Evolutionary conservation across 495 filamentous ascomycete genomes (phyloP).

Genomic region (Neurospora tetrasperma): DNA sequence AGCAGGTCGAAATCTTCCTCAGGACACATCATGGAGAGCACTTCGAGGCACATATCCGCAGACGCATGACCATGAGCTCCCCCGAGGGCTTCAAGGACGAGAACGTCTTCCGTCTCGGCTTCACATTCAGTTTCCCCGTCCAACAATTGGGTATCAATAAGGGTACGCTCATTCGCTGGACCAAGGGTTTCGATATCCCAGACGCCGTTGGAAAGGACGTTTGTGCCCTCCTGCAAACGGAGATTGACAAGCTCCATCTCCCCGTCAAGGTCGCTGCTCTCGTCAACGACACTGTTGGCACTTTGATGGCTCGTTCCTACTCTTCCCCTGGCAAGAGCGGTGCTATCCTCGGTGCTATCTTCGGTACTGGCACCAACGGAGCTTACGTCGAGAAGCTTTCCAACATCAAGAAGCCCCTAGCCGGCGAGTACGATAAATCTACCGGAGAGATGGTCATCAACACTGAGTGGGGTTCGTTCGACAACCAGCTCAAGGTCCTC

Average conservation of each 20-base stretch:
- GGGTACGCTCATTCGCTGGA: constrained; percentile 89
- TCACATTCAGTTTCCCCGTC: constrained; percentile 97
- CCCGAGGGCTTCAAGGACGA: constrained; percentile 48
- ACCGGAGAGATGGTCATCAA: constrained; percentile 97
- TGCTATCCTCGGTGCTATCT: constrained; percentile 84
- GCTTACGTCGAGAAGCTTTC: constrained; percentile 75
- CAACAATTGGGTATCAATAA: constrained; percentile 89
- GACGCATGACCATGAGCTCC: constrained; percentile 44
- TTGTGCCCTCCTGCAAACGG: constrained; percentile 77
- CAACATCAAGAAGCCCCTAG: constrained; percentile 56
- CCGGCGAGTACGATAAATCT: constrained; percentile 61
- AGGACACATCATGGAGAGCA: constrained; percentile 81
- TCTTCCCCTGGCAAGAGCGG: constrained; percentile 80
- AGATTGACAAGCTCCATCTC: constrained; percentile 77
- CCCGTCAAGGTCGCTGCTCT: constrained; percentile 89
- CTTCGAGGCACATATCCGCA: constrained; percentile 59
- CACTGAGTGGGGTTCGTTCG: constrained; percentile 97
- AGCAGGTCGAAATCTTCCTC: constrained; percentile 82
- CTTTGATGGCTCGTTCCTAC: constrained; percentile 94
- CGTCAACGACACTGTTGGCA: constrained; percentile 96
- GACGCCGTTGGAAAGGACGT: constrained; percentile 93
- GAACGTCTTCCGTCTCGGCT: constrained; percentile 80
- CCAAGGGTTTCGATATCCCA: constrained; percentile 92
- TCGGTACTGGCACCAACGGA: constrained; percentile 90
- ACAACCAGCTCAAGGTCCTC: constrained; percentile 79